phyloP scores from a whole-genome alignment of 495 filamentous ascomycete species.

The Cercophora samala region DNA sequence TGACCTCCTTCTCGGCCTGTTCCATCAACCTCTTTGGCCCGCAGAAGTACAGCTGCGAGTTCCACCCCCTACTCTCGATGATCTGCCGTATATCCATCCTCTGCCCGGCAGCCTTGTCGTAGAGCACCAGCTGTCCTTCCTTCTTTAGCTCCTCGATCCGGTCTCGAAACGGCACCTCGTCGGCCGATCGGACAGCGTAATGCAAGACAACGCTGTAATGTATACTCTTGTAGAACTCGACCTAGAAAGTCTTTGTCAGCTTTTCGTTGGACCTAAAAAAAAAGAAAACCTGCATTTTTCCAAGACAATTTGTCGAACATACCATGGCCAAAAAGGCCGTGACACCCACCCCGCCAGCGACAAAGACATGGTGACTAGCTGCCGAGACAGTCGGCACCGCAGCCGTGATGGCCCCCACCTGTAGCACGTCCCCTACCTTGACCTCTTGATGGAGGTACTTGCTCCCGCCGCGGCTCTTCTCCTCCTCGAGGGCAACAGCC shows the following conservation, averaged over 20 bases:
- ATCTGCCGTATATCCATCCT: constrained; percentile 46
- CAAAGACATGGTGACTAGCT: constrained; percentile 50
- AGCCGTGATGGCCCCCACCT: constrained; percentile 40
- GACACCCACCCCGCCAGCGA: constrained; percentile 52
- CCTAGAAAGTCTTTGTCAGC: background rate
- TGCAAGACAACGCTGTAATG: constrained; percentile 47
- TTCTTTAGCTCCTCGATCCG: constrained; percentile 36
- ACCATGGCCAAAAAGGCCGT: constrained; percentile 46
- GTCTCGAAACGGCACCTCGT: constrained; percentile 47
- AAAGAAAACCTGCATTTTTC: background rate
- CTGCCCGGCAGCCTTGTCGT: constrained; percentile 46
- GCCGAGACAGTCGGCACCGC: constrained; percentile 33
- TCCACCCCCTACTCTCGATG: constrained; percentile 40
- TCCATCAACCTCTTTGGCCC: constrained; percentile 52
- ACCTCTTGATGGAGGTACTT: constrained; percentile 45
- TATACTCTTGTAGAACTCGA: constrained; percentile 36
- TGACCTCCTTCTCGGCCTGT: constrained; percentile 38
- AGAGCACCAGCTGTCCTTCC: constrained; percentile 37
- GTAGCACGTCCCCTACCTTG: constrained; percentile 45
- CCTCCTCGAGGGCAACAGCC: constrained; percentile 45
- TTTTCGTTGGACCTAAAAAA: background rate
- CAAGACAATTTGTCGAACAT: background rate
- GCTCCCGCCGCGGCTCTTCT: constrained; percentile 47
- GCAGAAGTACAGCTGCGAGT: constrained; percentile 53
- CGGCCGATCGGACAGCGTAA: constrained; percentile 46